Percentiles rank a stretch among this genome's conserved stretches.
Evolutionary conservation across 2,329 filamentous ascomycete species (phyloP).

Genomic region (Penicillium corylophilum): DNA sequence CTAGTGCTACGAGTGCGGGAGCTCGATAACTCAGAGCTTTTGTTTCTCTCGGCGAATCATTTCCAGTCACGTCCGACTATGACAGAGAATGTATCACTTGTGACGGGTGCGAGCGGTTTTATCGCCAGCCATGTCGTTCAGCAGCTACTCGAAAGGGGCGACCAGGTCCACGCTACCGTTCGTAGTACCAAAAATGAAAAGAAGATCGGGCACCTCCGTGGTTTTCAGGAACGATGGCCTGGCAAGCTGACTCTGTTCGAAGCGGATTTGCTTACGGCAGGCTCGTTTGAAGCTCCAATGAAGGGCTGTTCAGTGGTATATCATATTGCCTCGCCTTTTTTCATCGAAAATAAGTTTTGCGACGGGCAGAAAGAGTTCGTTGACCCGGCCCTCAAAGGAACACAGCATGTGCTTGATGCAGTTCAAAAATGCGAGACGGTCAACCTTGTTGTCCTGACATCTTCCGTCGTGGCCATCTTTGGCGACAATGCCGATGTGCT

Average conservation of each 20-base stretch:
- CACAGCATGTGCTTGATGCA: constrained; percentile 25
- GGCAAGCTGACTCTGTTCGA: constrained; percentile 25
- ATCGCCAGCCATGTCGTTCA: constrained; percentile 18
- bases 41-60: too few relatives aligned
- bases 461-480: constrained; percentile 25
- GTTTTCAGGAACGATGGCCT: constrained; percentile 17
- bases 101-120: constrained; percentile 22
- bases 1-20: too few relatives aligned
- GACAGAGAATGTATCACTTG: constrained; percentile 9
- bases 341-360: constrained; percentile 25
- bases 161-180: constrained; percentile 14
- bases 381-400: constrained; percentile 28
- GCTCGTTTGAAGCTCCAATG: constrained; percentile 31
- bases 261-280: constrained; percentile 29
- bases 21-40: too few relatives aligned
- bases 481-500: constrained; percentile 27
- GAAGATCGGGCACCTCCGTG: constrained; percentile 17
- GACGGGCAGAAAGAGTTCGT: constrained; percentile 27
- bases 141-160: constrained; percentile 15
- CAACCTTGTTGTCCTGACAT: constrained; percentile 29
- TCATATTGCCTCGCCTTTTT: constrained; percentile 39
- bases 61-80: not conserved
- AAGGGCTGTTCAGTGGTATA: constrained; percentile 32
- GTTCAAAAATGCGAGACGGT: constrained; percentile 25
- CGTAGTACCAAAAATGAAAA: constrained; percentile 13